Evolutionary conservation across 345 rosid species (phyloP), one percentile per base, ranked within the genome.

Genomic region (Syzygium aqueum): DNA sequence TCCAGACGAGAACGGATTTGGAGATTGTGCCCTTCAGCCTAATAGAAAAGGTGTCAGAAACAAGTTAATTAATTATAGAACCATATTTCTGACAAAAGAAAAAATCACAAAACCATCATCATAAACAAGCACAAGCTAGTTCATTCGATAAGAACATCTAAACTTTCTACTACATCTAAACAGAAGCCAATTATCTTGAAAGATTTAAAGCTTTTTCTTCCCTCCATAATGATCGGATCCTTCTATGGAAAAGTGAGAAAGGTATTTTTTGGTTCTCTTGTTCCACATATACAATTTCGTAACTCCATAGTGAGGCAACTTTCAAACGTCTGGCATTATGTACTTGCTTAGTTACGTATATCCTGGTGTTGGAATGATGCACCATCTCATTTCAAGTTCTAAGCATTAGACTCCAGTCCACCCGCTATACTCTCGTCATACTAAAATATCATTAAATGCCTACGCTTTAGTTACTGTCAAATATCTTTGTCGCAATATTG

Each of bases 11-110:
- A 90, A 86, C 84, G 89, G 53, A 88, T 57, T 56, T 54, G 91
- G 33, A 85, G 91, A 88, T 92, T 96, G 63, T 92, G 90, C 84
- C 94, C 93, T 94, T 96, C 96, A 54, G 92, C 96, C 98, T 95
- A 80, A 86, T 78, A 56, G 85, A 84, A 80, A 87, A 85, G 52
- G 27, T 40, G 54, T 87, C n/a, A 73, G 27, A 73, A 37, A 73
- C 27, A 67, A 67, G 80, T 67, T 33, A 30, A 67, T 33, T 25
- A 19, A 17, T 33, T 67, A 33, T 67, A 33, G 33, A 67, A 67
- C 25, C 49, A 33, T 67, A 46, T 17, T 67, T 17, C 78, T 33
- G 33, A 16, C 23, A 19, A 67, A 28, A 28, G 30, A 23, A 57
- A 30, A 30, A 67, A 19, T 16, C 12, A 17, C 11, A 3, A 19